Evolutionary conservation across 208 protist species (phyloP).

Genomic region (Trichomonas gallinae): DNA sequence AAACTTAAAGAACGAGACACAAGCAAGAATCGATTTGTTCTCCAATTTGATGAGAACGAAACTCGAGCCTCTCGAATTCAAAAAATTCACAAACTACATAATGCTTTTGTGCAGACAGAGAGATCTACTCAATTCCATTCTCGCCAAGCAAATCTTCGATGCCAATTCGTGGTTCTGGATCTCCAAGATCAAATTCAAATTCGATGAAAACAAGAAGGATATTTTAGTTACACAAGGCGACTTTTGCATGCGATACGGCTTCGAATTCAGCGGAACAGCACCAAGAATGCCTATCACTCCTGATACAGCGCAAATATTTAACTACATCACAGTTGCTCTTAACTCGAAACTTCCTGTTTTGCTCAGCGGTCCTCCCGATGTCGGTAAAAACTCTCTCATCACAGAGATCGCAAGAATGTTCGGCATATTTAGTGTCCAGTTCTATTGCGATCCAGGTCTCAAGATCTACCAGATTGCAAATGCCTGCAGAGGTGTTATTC

Average conservation of each 20-base stretch:
- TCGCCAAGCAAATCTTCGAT: slow-evolving; percentile 56
- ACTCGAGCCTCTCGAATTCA: slow-evolving; percentile 66
- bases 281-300: slow-evolving; percentile 38
- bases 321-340: slow-evolving; percentile 54
- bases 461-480: slow-evolving; percentile 68
- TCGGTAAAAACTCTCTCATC: slow-evolving; percentile 56
- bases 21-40: slow-evolving; percentile 67
- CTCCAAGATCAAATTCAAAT: slow-evolving; percentile 32
- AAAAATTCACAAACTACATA: slow-evolving; percentile 75
- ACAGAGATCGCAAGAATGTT: slow-evolving; percentile 55
- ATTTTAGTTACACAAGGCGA: not conserved
- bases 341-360: slow-evolving; percentile 50
- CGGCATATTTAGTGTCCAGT: slow-evolving; percentile 54
- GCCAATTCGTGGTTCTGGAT: slow-evolving; percentile 75
- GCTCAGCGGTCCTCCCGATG: slow-evolving; percentile 49
- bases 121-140: slow-evolving; percentile 76
- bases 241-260: not conserved
- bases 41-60: slow-evolving; percentile 71
- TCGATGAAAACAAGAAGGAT: slow-evolving; percentile 20
- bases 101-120: slow-evolving; percentile 83
- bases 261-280: not conserved
- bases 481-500: slow-evolving; percentile 81
- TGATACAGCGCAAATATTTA: slow-evolving; percentile 51
- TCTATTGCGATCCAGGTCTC: slow-evolving; percentile 55
- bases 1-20: slow-evolving; percentile 81